Evolutionary conservation across 441 rosid genomes (phyloP), one percentile per base, ranked within the genome.

Genomic region (Mallotus repandus): DNA sequence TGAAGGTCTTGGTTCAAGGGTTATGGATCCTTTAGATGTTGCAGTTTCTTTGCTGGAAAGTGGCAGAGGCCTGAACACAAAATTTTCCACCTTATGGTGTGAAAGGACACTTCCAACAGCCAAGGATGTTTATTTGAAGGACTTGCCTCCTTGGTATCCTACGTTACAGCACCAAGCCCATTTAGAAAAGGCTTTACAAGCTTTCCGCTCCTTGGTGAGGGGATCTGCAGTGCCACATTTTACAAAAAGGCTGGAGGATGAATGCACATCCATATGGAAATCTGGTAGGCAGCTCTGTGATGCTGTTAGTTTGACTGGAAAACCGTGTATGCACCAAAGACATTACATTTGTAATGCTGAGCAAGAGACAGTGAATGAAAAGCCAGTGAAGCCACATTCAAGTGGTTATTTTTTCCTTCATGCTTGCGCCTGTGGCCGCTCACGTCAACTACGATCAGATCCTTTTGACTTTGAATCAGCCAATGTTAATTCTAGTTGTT

Each of bases 221-320:
- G 98, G 98, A 71, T 87, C 93, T 73, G 88, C 89, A 48, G 93
- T 86, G 74, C 81, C 84, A 25, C 69, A 74, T 53, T 92, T 84
- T 81, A 76, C 87, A 22, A 86, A 86, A 79, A 86, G 76, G 86
- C 83, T 92, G 79, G 86, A 82, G 82, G 91, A 88, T 80, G 98
- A 90, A 78, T 92, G 96, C 80, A 80, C 77, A 18, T 84, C 82
- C 72, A 82, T 90, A 43, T 92, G 98, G 96, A 86, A 83, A 83
- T 87, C 93, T 56, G 96, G 94, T 21, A 88, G 98, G 81, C 98
- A 90, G 80, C 86, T 89, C 9, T 92, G 96, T 81, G 98, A 92
- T 81, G 91, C 94, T 69, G 83, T 87, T 79, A 92, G 98, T 88
- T 85, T 92, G 87, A 90, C 98, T 0, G 94, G 93, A 74, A 92